phyloP scores from a whole-genome alignment of 73 alveolate species.

The Paramecium sonneborni region DNA sequence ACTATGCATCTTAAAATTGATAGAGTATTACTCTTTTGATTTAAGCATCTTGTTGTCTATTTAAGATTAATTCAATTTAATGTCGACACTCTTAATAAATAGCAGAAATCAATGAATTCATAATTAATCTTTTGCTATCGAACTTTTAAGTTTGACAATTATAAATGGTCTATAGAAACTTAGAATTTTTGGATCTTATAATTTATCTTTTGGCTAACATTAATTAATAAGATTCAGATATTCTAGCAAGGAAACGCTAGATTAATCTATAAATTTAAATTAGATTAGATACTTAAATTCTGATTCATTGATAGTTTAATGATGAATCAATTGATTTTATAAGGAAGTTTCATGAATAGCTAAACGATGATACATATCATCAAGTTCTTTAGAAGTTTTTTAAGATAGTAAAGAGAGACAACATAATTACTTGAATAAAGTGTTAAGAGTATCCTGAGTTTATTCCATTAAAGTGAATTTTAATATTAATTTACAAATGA shows the following conservation, averaged over 20 bases:
- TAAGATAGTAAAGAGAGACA: not conserved
- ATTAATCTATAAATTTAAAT: constrained; percentile 41
- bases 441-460: not conserved
- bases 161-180: not conserved
- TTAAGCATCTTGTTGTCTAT: not conserved
- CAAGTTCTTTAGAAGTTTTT: not conserved
- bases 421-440: constrained; percentile 2
- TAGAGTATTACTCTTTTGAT: not conserved
- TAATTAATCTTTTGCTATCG: not conserved
- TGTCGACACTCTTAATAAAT: not conserved
- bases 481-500: not conserved
- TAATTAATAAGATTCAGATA: not conserved
- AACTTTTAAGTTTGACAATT: not conserved
- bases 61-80: not conserved
- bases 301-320: not conserved
- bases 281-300: not conserved
- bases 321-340: not conserved
- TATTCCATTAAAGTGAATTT: constrained; percentile 1
- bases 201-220: constrained; percentile 1
- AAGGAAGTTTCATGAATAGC: not conserved
- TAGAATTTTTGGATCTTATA: not conserved
- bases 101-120: not conserved
- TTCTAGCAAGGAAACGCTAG: not conserved
- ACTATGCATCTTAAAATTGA: constrained; percentile 15
- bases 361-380: not conserved